Evolutionary conservation across 768 basidiomycete species (phyloP).

Genomic region (Mycena albidolilacea): DNA sequence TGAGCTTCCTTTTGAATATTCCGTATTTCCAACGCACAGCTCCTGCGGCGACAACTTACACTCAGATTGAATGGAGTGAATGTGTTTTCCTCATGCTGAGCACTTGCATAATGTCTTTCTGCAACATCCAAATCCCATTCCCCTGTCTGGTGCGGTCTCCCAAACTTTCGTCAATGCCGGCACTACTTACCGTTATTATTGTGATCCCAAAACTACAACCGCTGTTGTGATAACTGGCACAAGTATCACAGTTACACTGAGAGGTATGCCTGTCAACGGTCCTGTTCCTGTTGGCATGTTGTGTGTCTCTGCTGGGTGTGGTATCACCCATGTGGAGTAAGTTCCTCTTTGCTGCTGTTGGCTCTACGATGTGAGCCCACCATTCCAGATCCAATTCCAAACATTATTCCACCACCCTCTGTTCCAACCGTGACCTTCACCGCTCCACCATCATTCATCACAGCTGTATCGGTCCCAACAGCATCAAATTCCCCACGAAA

Average conservation of each 20-base stretch:
- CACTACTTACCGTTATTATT: neutral
- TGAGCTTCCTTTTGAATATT: too few relatives aligned
- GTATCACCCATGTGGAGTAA: neutral
- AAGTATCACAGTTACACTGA: neutral
- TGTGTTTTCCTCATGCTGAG: too few relatives aligned
- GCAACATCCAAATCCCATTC: neutral
- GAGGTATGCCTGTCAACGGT: neutral
- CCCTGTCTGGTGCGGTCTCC: neutral
- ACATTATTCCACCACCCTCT: slow-evolving; percentile 6
- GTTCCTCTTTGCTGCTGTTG: neutral
- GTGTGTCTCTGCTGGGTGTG: neutral
- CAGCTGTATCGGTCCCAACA: slow-evolving; percentile 12
- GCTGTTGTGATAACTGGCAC: neutral
- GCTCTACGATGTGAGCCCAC: neutral
- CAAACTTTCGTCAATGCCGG: neutral
- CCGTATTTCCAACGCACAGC: neutral
- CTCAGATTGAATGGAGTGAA: neutral
- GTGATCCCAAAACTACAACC: neutral
- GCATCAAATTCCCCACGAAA: neutral
- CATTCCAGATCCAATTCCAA: neutral
- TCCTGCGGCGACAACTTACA: neutral
- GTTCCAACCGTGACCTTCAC: slow-evolving; percentile 17
- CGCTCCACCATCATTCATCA: slow-evolving; percentile 6
- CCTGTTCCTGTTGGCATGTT: neutral
- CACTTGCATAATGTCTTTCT: neutral